phyloP scores from a whole-genome alignment of 805 yeast genomes.

The Candida broadrunensis region DNA sequence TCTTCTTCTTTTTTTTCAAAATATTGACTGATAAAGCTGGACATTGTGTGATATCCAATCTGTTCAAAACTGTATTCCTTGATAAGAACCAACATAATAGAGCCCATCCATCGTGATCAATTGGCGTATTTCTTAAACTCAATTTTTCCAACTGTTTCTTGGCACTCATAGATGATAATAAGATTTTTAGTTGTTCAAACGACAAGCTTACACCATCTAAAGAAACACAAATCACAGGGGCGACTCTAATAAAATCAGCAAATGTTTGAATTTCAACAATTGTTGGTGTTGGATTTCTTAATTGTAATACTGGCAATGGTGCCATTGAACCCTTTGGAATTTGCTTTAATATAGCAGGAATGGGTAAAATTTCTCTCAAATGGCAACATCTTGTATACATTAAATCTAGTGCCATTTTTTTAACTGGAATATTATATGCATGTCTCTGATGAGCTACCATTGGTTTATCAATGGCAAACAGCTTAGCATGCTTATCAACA shows the following conservation, averaged over 20 bases:
- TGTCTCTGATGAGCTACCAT: slow-evolving; percentile 17
- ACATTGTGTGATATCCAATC: slow-evolving; percentile 72
- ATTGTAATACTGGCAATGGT: slow-evolving; percentile 67
- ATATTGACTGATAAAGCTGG: slow-evolving; percentile 46
- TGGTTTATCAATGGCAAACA: slow-evolving; percentile 31
- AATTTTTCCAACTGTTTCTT: slow-evolving; percentile 68
- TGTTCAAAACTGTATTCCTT: slow-evolving; percentile 53
- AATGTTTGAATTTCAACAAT: slow-evolving; percentile 84
- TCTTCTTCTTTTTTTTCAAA: slow-evolving; percentile 33
- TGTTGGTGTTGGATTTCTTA: slow-evolving; percentile 87
- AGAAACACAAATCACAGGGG: slow-evolving; percentile 72
- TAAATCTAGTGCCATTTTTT: slow-evolving; percentile 58
- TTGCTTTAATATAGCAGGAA: slow-evolving; percentile 75
- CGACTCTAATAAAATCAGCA: slow-evolving; percentile 82
- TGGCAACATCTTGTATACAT: slow-evolving; percentile 93
- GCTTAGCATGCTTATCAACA: slow-evolving; percentile 21
- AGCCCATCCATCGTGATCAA: slow-evolving; percentile 75
- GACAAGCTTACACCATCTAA: slow-evolving; percentile 78
- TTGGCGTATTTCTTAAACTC: slow-evolving; percentile 74
- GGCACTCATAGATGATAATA: slow-evolving; percentile 67
- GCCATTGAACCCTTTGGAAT: slow-evolving; percentile 73
- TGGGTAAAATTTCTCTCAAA: slow-evolving; percentile 84
- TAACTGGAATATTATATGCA: slow-evolving; percentile 30
- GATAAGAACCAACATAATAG: slow-evolving; percentile 72
- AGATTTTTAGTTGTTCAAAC: slow-evolving; percentile 69